A percentile compares a stretch with the other conserved stretches of the same genome.
These are phyloP conservation scores for Tubosaeta brunneosetosa DNA, from an alignment of 768 basidiomycete species.

Conservation along the genomic window DNA sequence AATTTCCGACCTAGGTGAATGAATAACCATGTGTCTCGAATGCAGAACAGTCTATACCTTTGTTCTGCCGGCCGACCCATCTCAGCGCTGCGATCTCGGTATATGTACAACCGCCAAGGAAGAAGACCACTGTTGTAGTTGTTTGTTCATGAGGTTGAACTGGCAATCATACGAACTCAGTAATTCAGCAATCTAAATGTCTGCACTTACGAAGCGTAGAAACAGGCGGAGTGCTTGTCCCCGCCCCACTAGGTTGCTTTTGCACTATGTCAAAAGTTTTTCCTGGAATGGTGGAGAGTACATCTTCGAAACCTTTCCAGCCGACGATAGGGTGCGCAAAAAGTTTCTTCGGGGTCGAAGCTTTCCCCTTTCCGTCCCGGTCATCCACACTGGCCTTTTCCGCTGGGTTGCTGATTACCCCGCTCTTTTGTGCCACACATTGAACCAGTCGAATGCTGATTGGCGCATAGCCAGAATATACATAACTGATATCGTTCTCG, in stretches of 20 bases:
- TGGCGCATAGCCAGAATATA: slow-evolving; percentile 96
- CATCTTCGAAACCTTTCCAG: slow-evolving; percentile 97
- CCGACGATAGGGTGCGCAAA: slow-evolving; percentile 91
- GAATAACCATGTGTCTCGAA: slow-evolving; percentile 3
- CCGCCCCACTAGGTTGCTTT: slow-evolving; percentile 32
- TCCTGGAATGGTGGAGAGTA: slow-evolving; percentile 76
- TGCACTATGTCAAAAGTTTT: slow-evolving; percentile 76
- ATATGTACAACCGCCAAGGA: slow-evolving; percentile 95
- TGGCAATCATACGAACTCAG: slow-evolving; percentile 18
- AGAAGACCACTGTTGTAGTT: slow-evolving; percentile 89
- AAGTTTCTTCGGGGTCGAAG: slow-evolving; percentile 44
- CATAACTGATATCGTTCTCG: slow-evolving; percentile 93
- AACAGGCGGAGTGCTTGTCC: slow-evolving; percentile 24
- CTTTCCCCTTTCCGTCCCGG: slow-evolving; percentile 36
- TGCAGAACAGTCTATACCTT: slow-evolving; percentile 46
- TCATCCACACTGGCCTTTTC: slow-evolving; percentile 44
- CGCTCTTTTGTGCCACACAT: slow-evolving; percentile 87
- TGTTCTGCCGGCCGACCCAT: slow-evolving; percentile 84
- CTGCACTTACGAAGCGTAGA: slow-evolving; percentile 33
- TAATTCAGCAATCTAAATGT: background rate
- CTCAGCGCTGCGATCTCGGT: slow-evolving; percentile 94
- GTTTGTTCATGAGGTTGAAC: slow-evolving; percentile 52
- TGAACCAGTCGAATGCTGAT: slow-evolving; percentile 89
- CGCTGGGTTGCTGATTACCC: slow-evolving; percentile 77
- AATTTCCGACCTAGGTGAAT: slow-evolving; percentile 68